Conservation (phyloP, 2,329 filamentous ascomycete genomes). For the Neofusicoccum laricinum region DNA sequence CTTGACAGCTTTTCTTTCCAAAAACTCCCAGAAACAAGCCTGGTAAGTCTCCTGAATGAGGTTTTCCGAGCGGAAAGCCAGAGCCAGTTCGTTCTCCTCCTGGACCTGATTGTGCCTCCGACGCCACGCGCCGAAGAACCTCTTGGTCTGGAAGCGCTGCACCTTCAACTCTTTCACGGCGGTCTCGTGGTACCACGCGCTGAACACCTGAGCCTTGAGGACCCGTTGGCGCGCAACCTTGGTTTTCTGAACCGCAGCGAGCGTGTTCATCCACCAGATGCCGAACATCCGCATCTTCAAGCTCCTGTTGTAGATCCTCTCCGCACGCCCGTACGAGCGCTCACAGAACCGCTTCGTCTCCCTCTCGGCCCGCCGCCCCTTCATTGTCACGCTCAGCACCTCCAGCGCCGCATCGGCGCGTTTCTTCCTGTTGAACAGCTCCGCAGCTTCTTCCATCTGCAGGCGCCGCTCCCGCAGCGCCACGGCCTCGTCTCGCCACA, state of each 20-base stretch:
- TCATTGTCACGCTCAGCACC: not conserved
- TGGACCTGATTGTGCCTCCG: slow-evolving; percentile 38
- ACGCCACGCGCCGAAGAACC: slow-evolving; percentile 56
- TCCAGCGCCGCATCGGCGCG: slow-evolving; percentile 17
- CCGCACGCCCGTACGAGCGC: slow-evolving; percentile 59
- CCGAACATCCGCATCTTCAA: slow-evolving; percentile 63
- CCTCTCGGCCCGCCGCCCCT: not conserved
- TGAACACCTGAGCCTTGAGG: slow-evolving; percentile 65
- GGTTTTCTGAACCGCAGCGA: slow-evolving; percentile 64
- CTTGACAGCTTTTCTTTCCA: slow-evolving; percentile 31
- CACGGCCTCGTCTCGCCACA: slow-evolving; percentile 40
- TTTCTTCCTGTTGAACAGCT: slow-evolving; percentile 15
- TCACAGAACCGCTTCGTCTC: slow-evolving; percentile 44
- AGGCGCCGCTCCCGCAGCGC: slow-evolving; percentile 26
- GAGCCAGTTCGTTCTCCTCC: slow-evolving; percentile 32
- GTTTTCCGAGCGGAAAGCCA: slow-evolving; percentile 31
- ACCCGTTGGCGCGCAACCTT: slow-evolving; percentile 68
- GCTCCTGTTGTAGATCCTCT: slow-evolving; percentile 63
- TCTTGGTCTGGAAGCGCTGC: slow-evolving; percentile 50
- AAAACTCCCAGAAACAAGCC: slow-evolving; percentile 38
- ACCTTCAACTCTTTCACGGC: slow-evolving; percentile 57
- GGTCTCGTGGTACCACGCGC: slow-evolving; percentile 66
- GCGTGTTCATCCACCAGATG: slow-evolving; percentile 66
- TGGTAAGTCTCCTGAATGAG: slow-evolving; percentile 31
- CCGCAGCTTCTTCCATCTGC: slow-evolving; percentile 26